Conservation (phyloP, 148 eudicot species). For the Dianthus caryophyllus region DNA sequence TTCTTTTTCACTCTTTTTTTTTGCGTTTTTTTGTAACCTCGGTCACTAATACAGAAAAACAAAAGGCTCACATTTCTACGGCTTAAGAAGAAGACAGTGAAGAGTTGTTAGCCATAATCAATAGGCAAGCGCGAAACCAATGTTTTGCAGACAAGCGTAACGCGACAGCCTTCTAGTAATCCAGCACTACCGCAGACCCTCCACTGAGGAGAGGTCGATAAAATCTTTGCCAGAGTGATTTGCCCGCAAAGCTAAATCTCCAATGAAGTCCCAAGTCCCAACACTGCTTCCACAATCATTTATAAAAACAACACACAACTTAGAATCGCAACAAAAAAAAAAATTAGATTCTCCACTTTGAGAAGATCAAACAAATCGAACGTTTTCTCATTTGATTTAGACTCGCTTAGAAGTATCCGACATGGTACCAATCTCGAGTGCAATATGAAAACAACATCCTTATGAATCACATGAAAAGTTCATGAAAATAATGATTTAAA, state of each 20-base stretch:
- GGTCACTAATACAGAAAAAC: conserved; percentile 7
- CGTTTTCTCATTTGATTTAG: conserved; percentile 2
- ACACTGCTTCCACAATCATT: conserved; percentile 8
- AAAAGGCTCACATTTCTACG: conserved; percentile 22
- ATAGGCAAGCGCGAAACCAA: conserved; percentile 60
- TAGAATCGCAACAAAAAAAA: conserved; percentile 9
- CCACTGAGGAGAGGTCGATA: conserved; percentile 37
- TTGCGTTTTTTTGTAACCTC: conserved; percentile 5
- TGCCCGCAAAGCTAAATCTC: conserved; percentile 34
- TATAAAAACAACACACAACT: background rate
- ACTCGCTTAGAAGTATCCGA: too few relatives aligned
- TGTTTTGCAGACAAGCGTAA: conserved; percentile 33
- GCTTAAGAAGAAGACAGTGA: conserved; percentile 10
- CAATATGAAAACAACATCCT: background rate
- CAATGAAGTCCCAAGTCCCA: conserved; percentile 33
- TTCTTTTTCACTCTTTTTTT: background rate
- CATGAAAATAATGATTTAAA: background rate
- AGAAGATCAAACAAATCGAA: conserved; percentile 10
- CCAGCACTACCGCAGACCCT: conserved; percentile 30
- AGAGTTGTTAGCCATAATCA: conserved; percentile 77
- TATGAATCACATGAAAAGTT: background rate
- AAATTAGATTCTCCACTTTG: conserved; percentile 1
- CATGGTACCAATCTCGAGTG: too few relatives aligned
- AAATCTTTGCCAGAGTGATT: conserved; percentile 68
- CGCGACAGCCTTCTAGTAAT: conserved; percentile 22